Conservation (phyloP, 371 early-diverging fungal genomes). For the Coemansia sp. region DNA sequence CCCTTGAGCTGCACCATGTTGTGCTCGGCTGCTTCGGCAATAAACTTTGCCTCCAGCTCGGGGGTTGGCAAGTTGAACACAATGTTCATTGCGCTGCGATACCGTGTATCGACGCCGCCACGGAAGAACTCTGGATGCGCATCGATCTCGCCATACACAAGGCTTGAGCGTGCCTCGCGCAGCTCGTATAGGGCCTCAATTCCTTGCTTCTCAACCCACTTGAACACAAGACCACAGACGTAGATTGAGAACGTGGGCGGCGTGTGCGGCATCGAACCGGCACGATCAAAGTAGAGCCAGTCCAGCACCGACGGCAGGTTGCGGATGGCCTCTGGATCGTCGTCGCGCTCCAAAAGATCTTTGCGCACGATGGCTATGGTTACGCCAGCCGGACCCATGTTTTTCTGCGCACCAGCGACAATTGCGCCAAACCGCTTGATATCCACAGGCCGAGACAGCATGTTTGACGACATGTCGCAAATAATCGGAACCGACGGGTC, state of each 20-base stretch:
- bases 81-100: slow-evolving; percentile 87
- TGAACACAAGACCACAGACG: slow-evolving; percentile 82
- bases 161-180: slow-evolving; percentile 64
- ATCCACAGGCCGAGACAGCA: slow-evolving; percentile 82
- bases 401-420: slow-evolving; percentile 97
- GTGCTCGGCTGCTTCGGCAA: slow-evolving; percentile 72
- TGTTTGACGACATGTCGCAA: slow-evolving; percentile 94
- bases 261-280: slow-evolving; percentile 92
- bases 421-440: slow-evolving; percentile 82
- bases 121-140: slow-evolving; percentile 65
- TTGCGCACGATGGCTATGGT: slow-evolving; percentile 89
- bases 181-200: slow-evolving; percentile 61
- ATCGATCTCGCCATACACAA: slow-evolving; percentile 67
- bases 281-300: slow-evolving; percentile 75
- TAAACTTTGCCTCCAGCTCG: slow-evolving; percentile 77
- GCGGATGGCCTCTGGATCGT: slow-evolving; percentile 52
- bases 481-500: slow-evolving; percentile 77
- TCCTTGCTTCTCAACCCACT: slow-evolving; percentile 74
- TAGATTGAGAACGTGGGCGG: slow-evolving; percentile 96
- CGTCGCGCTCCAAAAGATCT: slow-evolving; percentile 67
- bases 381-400: slow-evolving; percentile 94
- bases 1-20: slow-evolving; percentile 89
- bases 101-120: slow-evolving; percentile 63
- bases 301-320: slow-evolving; percentile 82
- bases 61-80: slow-evolving; percentile 74